Conservation (phyloP, 148 eudicot species). For the Bassia scoparia region DNA sequence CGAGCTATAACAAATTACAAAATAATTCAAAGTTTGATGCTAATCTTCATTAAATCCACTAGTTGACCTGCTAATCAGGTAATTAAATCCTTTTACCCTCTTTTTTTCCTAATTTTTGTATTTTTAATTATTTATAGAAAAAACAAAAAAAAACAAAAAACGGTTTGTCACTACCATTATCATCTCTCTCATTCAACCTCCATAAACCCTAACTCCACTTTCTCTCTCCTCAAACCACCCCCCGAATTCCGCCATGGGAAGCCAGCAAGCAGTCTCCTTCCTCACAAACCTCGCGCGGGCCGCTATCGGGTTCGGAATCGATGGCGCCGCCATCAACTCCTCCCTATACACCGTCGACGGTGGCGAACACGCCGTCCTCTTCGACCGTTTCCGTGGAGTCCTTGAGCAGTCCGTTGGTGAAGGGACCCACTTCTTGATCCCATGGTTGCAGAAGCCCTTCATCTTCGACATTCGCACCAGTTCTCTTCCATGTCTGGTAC, state of each 20-base stretch:
- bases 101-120: too few species aligned
- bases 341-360: conserved; percentile 93
- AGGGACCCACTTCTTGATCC: conserved; percentile 83
- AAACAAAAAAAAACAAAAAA: too few species aligned
- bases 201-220: conserved; percentile 7
- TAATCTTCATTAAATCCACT: too few species aligned
- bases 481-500: conserved; percentile 77
- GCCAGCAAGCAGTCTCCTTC: conserved; percentile 31
- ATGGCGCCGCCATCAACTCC: conserved; percentile 49
- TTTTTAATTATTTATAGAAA: too few species aligned
- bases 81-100: too few species aligned
- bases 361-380: conserved; percentile 87
- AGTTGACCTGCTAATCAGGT: too few species aligned
- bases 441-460: conserved; percentile 80
- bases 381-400: conserved; percentile 85
- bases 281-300: conserved; percentile 43
- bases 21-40: too few species aligned
- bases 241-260: conserved; percentile 17
- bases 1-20: too few species aligned
- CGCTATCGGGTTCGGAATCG: conserved; percentile 49
- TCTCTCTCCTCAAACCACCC: not conserved
- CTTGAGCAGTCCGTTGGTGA: conserved; percentile 60
- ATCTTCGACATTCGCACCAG: conserved; percentile 85
- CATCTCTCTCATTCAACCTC: not conserved
- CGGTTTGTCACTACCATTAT: not conserved